Evolutionary conservation across 1,139 yeast genomes (phyloP).

Genomic region (Waltiozyma sp.): DNA sequence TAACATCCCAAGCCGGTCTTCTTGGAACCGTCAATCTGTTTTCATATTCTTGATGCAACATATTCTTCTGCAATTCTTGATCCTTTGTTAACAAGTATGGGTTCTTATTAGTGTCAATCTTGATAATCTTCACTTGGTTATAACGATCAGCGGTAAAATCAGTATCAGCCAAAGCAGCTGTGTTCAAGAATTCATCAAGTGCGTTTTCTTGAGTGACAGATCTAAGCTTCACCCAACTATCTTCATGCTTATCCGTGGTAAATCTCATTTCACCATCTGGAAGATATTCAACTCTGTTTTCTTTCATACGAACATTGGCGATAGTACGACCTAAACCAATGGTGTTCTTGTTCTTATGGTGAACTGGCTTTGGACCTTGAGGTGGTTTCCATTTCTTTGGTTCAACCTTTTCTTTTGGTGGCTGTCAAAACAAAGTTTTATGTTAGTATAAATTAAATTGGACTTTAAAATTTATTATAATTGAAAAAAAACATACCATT

Average conservation of each 20-base stretch:
- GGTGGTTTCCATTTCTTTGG: constrained; percentile 59
- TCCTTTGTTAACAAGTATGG: constrained; percentile 53
- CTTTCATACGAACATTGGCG: constrained; percentile 60
- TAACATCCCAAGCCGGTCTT: constrained; percentile 76
- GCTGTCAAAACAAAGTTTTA: too few relatives aligned
- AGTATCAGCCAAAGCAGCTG: constrained; percentile 92
- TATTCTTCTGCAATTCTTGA: constrained; percentile 52
- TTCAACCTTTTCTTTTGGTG: constrained; percentile 20
- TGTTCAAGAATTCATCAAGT: constrained; percentile 84
- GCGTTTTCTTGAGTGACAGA: constrained; percentile 94
- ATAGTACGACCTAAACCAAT: constrained; percentile 83
- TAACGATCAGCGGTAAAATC: constrained; percentile 90
- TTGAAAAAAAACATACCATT: too few relatives aligned
- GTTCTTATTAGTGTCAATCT: constrained; percentile 46
- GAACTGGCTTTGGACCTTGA: constrained; percentile 86
- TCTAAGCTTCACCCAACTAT: constrained; percentile 79
- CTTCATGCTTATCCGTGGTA: constrained; percentile 74
- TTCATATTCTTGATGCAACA: constrained; percentile 63
- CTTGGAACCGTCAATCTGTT: constrained; percentile 87
- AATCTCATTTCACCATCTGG: constrained; percentile 85
- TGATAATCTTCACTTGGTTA: constrained; percentile 74
- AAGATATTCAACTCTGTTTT: constrained; percentile 56
- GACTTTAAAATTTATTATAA: too few relatives aligned
- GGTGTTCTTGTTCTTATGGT: constrained; percentile 68
- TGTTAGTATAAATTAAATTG: too few relatives aligned